phyloP scores from a whole-genome alignment of 768 basidiomycete species.

The Saitozyma sp. region DNA sequence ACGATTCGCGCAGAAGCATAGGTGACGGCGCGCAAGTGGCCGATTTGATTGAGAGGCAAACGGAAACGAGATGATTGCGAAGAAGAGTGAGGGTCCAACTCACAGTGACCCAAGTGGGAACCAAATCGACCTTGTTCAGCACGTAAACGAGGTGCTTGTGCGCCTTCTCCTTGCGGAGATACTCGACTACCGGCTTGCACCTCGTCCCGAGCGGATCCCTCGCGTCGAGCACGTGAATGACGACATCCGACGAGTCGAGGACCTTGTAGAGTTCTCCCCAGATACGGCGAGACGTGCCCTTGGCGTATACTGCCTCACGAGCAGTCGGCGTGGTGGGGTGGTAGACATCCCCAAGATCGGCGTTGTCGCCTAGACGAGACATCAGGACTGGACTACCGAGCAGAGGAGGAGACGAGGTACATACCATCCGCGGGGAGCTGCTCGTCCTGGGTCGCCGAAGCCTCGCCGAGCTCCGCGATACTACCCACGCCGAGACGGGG shows the following conservation, averaged over 20 bases:
- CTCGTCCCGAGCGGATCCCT: conserved; percentile 93
- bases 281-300: conserved; percentile 92
- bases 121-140: conserved; percentile 97
- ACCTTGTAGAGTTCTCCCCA: conserved; percentile 99
- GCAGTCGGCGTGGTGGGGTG: conserved; percentile 46
- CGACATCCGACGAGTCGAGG: conserved; percentile 95
- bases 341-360: conserved; percentile 32
- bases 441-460: conserved; percentile 17
- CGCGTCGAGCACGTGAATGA: conserved; percentile 92
- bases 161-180: conserved; percentile 89
- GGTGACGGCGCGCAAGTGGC: neutral
- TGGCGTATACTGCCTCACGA: conserved; percentile 91
- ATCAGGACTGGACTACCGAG: conserved; percentile 56
- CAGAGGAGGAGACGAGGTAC: neutral
- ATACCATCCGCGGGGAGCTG: conserved; percentile 1
- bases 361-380: conserved; percentile 3
- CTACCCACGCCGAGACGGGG: conserved; percentile 83
- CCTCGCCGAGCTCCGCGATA: conserved; percentile 78
- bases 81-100: conserved; percentile 50
- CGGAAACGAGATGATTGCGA: conserved; percentile 8
- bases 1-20: neutral
- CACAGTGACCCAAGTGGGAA: conserved; percentile 98
- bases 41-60: no score
- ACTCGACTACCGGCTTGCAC: conserved; percentile 90
- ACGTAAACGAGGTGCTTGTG: conserved; percentile 97